A percentile compares a stretch with the other conserved stretches of the same genome.
phyloP scores from a whole-genome alignment of 352 stramenopile species.

The Phytophthora constricta region DNA sequence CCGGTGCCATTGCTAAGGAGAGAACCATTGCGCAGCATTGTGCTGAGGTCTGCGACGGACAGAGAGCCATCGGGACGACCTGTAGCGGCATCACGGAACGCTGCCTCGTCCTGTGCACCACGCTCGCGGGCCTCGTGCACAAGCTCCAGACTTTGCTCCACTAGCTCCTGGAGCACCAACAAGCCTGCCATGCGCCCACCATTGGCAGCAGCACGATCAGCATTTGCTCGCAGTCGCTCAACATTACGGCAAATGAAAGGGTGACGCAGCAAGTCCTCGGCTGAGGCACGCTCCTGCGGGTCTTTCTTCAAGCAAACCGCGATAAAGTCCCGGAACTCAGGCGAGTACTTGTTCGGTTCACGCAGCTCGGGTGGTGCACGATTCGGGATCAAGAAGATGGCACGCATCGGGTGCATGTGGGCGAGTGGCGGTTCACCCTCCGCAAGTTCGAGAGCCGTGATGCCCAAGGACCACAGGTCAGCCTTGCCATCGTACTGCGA shows the following conservation, averaged over 20 bases:
- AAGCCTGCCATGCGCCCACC: constrained; percentile 39
- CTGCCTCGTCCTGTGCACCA: constrained; percentile 57
- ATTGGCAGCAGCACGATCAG: constrained; percentile 18
- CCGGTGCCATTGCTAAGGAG: constrained; percentile 23
- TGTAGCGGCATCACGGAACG: constrained; percentile 58
- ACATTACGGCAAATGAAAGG: constrained; percentile 70
- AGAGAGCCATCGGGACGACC: constrained; percentile 64
- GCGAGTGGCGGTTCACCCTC: constrained; percentile 86
- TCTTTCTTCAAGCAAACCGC: constrained; percentile 74
- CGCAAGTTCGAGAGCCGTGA: constrained; percentile 92
- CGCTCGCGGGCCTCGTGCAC: constrained; percentile 60
- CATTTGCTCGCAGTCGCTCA: constrained; percentile 45
- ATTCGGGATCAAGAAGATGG: constrained; percentile 83
- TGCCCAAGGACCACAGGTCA: constrained; percentile 86
- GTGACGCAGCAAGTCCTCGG: constrained; percentile 59
- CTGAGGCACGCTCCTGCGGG: constrained; percentile 49
- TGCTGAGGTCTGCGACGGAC: constrained; percentile 68
- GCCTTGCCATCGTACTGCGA: constrained; percentile 85
- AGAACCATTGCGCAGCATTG: constrained; percentile 59
- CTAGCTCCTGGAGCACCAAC: constrained; percentile 70
- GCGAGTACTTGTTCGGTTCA: constrained; percentile 47
- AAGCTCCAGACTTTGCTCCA: constrained; percentile 74
- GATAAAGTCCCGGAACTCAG: constrained; percentile 67
- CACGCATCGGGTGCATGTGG: constrained; percentile 89
- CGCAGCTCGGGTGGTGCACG: constrained; percentile 62